Percentiles rank a stretch among this genome's conserved stretches.
phyloP scores from a whole-genome alignment of 1,139 yeast genomes.

The Yarrowia galli region DNA sequence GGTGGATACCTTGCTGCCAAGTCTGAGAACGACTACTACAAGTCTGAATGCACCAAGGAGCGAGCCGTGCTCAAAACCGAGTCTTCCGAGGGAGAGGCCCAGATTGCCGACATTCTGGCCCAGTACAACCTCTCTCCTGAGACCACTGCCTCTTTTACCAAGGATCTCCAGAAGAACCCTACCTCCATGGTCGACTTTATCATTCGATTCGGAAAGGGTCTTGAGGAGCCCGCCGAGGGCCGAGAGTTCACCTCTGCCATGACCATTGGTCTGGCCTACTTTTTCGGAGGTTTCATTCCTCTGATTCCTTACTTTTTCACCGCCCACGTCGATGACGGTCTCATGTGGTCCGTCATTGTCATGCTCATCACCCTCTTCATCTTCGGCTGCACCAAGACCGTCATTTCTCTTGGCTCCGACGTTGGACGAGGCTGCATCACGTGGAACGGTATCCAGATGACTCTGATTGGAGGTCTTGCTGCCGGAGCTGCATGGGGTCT shows the following conservation, averaged over 20 bases:
- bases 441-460: constrained; percentile 88
- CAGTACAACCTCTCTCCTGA: constrained; percentile 73
- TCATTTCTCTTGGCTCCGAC: constrained; percentile 82
- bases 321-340: constrained; percentile 72
- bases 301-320: constrained; percentile 82
- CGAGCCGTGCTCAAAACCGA: constrained; percentile 62
- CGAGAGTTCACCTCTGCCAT: constrained; percentile 77
- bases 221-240: constrained; percentile 82
- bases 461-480: constrained; percentile 89
- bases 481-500: constrained; percentile 97
- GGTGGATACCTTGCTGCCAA: constrained; percentile 87
- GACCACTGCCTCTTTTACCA: constrained; percentile 65
- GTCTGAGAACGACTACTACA: constrained; percentile 64
- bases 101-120: constrained; percentile 69
- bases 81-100: constrained; percentile 59
- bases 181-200: constrained; percentile 70
- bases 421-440: constrained; percentile 68
- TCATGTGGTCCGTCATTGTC: constrained; percentile 74
- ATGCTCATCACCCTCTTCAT: constrained; percentile 86
- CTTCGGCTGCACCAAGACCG: constrained; percentile 87
- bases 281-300: constrained; percentile 84
- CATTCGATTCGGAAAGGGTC: constrained; percentile 74
- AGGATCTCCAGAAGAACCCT: constrained; percentile 70
- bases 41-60: constrained; percentile 66
- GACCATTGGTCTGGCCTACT: constrained; percentile 77